Conservation (phyloP, 257 asterid genomes). For the Fraxinus pennsylvanica region DNA sequence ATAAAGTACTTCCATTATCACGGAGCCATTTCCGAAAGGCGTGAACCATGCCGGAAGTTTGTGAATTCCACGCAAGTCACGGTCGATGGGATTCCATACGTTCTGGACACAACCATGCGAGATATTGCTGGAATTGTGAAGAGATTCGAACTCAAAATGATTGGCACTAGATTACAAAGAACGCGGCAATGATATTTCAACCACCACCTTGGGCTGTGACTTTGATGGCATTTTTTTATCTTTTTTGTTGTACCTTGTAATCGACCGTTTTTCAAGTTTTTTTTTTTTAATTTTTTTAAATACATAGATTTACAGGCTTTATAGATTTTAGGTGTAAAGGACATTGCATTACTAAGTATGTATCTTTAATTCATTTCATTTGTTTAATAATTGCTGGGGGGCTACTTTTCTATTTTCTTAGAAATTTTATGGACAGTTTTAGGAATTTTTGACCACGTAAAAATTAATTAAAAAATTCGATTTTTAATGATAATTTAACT, state of each 20-base stretch:
- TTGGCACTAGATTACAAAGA: conserved; percentile 56
- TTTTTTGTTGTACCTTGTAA: not conserved
- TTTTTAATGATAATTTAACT: too few species aligned
- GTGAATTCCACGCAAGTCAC: conserved; percentile 46
- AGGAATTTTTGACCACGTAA: not conserved
- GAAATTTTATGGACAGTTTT: too few species aligned
- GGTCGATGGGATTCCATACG: conserved; percentile 50
- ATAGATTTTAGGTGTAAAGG: conserved; percentile 2
- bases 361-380: not conserved
- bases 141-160: conserved; percentile 66
- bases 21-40: conserved; percentile 68
- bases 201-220: not conserved
- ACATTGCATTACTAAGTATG: not conserved
- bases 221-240: not conserved
- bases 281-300: not conserved
- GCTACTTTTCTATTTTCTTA: not conserved
- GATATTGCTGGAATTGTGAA: conserved; percentile 63
- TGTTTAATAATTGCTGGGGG: not conserved
- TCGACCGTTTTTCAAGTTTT: not conserved
- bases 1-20: conserved; percentile 78
- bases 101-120: conserved; percentile 59
- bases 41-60: conserved; percentile 60
- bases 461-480: too few species aligned
- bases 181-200: conserved; percentile 50
- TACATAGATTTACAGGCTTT: not conserved